Conservation (phyloP, 2,329 filamentous ascomycete genomes). For the Rhytidhysteron rufulum region DNA sequence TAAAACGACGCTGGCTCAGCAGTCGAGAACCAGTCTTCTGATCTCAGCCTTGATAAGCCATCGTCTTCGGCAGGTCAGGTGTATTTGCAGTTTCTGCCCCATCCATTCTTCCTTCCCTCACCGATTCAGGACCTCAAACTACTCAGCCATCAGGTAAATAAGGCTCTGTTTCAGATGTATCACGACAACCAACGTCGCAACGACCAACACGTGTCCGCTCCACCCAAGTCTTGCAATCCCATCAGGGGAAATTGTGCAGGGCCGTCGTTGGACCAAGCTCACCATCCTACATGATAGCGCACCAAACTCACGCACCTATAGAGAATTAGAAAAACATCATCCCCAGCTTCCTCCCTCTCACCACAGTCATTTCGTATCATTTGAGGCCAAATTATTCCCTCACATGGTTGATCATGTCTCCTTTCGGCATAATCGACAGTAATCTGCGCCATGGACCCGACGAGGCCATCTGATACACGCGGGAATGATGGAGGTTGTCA, state of each 20-base stretch:
- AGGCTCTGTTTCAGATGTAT: constrained; percentile 9
- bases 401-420: constrained; percentile 1
- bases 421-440: constrained; percentile 4
- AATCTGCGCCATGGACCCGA: constrained; percentile 5
- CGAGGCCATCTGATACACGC: constrained; percentile 7
- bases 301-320: constrained; percentile 1
- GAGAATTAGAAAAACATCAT: no score
- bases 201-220: constrained; percentile 15
- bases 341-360: not conserved
- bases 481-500: constrained; percentile 4
- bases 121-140: constrained; percentile 3
- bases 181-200: constrained; percentile 2
- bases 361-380: not conserved
- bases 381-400: constrained; percentile 6
- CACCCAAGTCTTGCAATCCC: constrained; percentile 2
- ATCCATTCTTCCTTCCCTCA: not conserved
- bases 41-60: no score
- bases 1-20: not conserved
- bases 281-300: no score
- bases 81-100: not conserved
- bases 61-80: not conserved
- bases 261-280: not conserved
- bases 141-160: constrained; percentile 7
- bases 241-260: constrained; percentile 8
- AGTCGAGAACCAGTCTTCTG: not conserved